Evolutionary conservation across 2,329 filamentous ascomycete species (phyloP).

Genomic region (Ceratocystis variospora): DNA sequence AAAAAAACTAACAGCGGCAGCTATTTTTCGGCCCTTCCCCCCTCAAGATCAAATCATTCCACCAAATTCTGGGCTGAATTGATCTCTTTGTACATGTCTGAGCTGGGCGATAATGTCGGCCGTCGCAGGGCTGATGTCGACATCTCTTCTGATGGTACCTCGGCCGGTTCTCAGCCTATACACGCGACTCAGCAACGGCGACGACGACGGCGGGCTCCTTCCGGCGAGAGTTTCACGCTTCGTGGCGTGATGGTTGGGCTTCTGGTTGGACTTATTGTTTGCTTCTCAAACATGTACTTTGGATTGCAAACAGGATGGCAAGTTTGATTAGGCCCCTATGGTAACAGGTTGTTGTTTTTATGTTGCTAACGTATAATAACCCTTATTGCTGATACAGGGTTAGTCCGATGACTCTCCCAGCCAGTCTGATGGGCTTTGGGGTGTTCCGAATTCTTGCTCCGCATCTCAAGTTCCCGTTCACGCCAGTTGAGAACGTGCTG

Average conservation of each 20-base stretch:
- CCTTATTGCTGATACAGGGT: conserved; percentile 25
- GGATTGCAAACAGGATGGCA: conserved; percentile 67
- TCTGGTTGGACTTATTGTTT: conserved; percentile 76
- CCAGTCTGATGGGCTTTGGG: conserved; percentile 84
- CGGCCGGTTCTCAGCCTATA: background rate
- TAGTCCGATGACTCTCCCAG: conserved; percentile 91
- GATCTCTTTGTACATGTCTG: background rate
- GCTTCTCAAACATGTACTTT: conserved; percentile 97
- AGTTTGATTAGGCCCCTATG: conserved; percentile 2
- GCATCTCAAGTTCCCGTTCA: conserved; percentile 67
- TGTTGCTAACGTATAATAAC: background rate
- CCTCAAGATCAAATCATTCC: background rate
- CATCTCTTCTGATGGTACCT: background rate
- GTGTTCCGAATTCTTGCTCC: conserved; percentile 71
- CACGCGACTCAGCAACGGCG: background rate
- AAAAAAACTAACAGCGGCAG: background rate
- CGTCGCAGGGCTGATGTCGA: background rate
- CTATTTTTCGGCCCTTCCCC: background rate
- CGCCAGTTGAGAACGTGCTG: conserved; percentile 88
- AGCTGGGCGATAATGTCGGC: background rate
- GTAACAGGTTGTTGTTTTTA: background rate
- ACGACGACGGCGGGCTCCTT: conserved; percentile 15
- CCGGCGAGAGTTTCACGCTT: conserved; percentile 63
- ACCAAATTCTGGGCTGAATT: background rate
- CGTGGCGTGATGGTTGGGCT: conserved; percentile 70